Conservation (phyloP, 1,284 basidiomycete genomes). For the Austropuccinia psidii region DNA sequence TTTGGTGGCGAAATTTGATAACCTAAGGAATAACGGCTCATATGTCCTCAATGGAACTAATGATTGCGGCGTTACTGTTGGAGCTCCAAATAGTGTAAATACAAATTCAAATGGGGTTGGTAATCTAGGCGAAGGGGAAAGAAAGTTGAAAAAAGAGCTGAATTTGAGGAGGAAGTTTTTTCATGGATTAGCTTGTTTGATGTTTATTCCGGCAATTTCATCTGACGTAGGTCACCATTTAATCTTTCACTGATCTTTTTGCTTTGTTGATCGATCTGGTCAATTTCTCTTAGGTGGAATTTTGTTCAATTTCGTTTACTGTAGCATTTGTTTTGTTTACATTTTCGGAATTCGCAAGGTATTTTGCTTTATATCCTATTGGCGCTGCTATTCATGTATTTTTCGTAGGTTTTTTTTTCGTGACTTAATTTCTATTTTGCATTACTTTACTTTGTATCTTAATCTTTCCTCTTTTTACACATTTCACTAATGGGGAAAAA, state of each 20-base stretch:
- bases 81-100: too few relatives aligned
- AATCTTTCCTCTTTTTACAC: too few relatives aligned
- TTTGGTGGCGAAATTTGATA: too few relatives aligned
- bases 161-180: slow-evolving; percentile 98
- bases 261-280: not conserved
- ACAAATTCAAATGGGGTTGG: too few relatives aligned
- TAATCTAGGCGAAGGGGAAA: too few relatives aligned
- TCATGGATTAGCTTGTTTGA: slow-evolving; percentile 85
- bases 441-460: not conserved
- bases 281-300: not conserved
- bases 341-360: slow-evolving; percentile 93
- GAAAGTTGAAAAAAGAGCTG: slow-evolving; percentile 49
- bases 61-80: too few relatives aligned
- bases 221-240: slow-evolving; percentile 64
- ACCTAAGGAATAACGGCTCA: too few relatives aligned
- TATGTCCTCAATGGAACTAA: too few relatives aligned
- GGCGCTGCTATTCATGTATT: slow-evolving; percentile 90
- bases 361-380: slow-evolving; percentile 95
- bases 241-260: slow-evolving; percentile 37
- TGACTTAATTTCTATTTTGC: not conserved
- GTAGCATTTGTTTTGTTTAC: slow-evolving; percentile 85
- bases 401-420: slow-evolving; percentile 51
- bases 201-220: slow-evolving; percentile 90
- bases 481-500: not conserved
- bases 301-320: slow-evolving; percentile 59